These are phyloP conservation scores for Cichorium intybus DNA, from an alignment of 140 eudicot species.

Conservation along the genomic window DNA sequence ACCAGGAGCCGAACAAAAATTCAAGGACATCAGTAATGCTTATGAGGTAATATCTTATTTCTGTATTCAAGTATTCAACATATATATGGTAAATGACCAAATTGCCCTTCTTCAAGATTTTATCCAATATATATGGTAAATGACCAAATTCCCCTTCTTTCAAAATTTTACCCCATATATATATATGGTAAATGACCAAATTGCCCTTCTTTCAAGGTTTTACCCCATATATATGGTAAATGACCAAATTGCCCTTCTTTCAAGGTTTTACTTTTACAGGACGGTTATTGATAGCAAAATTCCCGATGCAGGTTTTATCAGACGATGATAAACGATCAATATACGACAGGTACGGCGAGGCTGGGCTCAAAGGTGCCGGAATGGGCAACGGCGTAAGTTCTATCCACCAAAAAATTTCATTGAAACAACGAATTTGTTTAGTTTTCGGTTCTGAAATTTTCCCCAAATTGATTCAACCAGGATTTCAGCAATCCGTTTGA, in stretches of 20 bases:
- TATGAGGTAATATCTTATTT: constrained; percentile 67
- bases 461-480: constrained; percentile 32
- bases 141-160: too few relatives aligned
- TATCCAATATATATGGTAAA: too few relatives aligned
- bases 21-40: constrained; percentile 94
- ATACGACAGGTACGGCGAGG: constrained; percentile 91
- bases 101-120: background rate
- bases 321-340: constrained; percentile 97
- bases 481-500: constrained; percentile 87
- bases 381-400: constrained; percentile 86
- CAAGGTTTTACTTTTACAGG: too few relatives aligned
- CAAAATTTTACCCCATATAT: too few relatives aligned
- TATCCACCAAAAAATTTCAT: background rate
- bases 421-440: background rate
- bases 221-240: too few relatives aligned
- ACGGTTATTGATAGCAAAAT: background rate
- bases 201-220: background rate
- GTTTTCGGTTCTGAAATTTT: background rate
- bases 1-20: constrained; percentile 86
- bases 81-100: background rate
- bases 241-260: too few relatives aligned
- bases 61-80: too few relatives aligned
- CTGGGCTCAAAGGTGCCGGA: constrained; percentile 87
- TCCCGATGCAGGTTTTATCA: constrained; percentile 63
- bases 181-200: background rate